Base-by-base conservation (phyloP, 2,329 filamentous ascomycete species). In the Penicillium occitanis region DNA sequence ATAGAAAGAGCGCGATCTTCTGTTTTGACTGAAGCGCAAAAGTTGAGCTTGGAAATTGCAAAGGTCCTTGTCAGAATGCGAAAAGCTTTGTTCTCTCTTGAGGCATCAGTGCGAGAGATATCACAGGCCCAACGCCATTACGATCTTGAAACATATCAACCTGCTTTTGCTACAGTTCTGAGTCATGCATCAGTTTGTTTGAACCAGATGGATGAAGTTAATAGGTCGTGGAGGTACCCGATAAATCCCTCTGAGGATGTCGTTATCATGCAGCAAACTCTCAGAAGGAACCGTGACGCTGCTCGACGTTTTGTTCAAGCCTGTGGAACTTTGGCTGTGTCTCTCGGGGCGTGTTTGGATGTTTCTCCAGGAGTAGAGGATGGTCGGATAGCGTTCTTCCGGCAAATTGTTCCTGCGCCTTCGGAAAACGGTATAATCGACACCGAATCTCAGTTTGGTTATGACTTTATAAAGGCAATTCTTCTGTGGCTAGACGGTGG, bases 381-480 rank as follows among this genome's bases (percentile, higher is more conserved):
- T 25, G 76, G 79, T 10, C 71, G 81, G 28, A 73, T 78, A n/a
- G 40, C 46, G 14, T 72, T 78, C 55, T 87, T 87, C 69, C 73
- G 78, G n/a, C 76, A 79, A 22, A 83, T 87, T 30, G 75, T 75
- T 50, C 81, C 81, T 19, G 81, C 84, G 0, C 75, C 80, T 57
- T 75, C 78, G 25, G 79, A 85, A 72, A 73, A 82, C 69, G 71
- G 73, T 65, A 62, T 72, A 40, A 71, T 80, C 22, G 71, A 79
- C 13, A 69, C 70, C 7, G 76, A 80, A 22, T 81, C 86, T 53
- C 82, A 83, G 14, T 89, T 89, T 71, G 81, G 81, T n/a, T 88
- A 88, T 70, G 87, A 89, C 69, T 89, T 90, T 69, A 70, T 89
- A 30, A 88, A 86, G 72, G 86, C 87, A 0, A 87, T 89, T 51